These are phyloP conservation scores for Amoebophrya sp. DNA, from an alignment of 169 alveolate genomes.

Conservation along the genomic window DNA sequence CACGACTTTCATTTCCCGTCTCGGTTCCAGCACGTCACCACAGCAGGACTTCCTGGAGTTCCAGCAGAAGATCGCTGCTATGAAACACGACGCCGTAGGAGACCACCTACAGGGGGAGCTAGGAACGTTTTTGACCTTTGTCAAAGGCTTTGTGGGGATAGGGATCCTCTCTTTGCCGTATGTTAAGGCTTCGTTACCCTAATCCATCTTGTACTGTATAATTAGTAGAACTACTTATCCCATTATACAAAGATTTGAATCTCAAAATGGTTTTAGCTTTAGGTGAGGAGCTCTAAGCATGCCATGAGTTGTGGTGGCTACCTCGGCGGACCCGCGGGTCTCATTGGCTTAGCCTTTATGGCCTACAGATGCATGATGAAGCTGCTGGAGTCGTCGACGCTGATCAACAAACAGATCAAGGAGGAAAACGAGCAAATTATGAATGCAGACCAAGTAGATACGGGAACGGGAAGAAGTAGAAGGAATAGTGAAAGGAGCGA, in stretches of 20 bases:
- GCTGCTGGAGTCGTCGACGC: background rate
- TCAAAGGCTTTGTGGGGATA: background rate
- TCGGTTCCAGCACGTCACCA: too few relatives aligned
- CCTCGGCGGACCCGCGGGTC: slow-evolving; percentile 33
- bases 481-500: too few relatives aligned
- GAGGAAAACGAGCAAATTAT: background rate
- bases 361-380: slow-evolving; percentile 6
- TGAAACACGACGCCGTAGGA: background rate
- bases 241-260: too few relatives aligned
- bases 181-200: too few relatives aligned
- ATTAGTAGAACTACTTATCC: too few relatives aligned
- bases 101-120: background rate
- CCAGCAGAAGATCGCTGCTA: background rate
- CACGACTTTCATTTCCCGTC: background rate
- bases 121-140: background rate
- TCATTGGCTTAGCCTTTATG: background rate
- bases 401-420: background rate
- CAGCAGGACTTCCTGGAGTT: background rate
- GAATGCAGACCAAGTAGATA: background rate
- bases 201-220: too few relatives aligned
- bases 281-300: too few relatives aligned
- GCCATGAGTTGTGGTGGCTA: slow-evolving; percentile 34
- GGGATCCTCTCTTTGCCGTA: slow-evolving; percentile 30
- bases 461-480: too few relatives aligned
- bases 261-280: too few relatives aligned